phyloP scores from a whole-genome alignment of 2,329 filamentous ascomycete species.

The Colletotrichum sp. region DNA sequence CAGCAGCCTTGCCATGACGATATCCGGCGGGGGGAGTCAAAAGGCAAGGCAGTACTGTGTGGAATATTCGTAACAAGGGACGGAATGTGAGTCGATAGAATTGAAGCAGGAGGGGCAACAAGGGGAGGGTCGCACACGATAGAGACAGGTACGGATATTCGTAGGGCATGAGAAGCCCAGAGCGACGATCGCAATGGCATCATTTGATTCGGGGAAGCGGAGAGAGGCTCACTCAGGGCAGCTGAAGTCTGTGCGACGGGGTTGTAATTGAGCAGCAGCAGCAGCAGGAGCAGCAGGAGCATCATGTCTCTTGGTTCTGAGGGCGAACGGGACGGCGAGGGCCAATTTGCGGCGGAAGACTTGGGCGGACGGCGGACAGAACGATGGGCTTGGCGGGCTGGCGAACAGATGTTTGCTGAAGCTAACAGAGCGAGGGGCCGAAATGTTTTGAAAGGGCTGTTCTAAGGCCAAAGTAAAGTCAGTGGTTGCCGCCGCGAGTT shows the following conservation, averaged over 20 bases:
- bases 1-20: background rate
- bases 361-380: background rate
- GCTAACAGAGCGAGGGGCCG: background rate
- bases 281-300: background rate
- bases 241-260: slow-evolving; percentile 4
- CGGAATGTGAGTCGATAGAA: background rate
- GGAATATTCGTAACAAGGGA: background rate
- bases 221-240: background rate
- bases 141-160: background rate
- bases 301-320: background rate
- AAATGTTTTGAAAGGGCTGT: background rate
- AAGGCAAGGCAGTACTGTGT: background rate
- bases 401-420: background rate
- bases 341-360: background rate
- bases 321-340: background rate
- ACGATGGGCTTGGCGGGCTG: background rate
- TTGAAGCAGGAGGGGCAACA: background rate
- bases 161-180: background rate
- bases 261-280: background rate
- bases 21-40: background rate
- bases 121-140: background rate
- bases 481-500: background rate
- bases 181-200: slow-evolving; percentile 3
- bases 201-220: background rate
- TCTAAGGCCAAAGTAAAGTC: background rate